These are phyloP conservation scores for Apiotrichum mycotoxinovorans DNA, from an alignment of 1,284 basidiomycete species.

Conservation along the genomic window DNA sequence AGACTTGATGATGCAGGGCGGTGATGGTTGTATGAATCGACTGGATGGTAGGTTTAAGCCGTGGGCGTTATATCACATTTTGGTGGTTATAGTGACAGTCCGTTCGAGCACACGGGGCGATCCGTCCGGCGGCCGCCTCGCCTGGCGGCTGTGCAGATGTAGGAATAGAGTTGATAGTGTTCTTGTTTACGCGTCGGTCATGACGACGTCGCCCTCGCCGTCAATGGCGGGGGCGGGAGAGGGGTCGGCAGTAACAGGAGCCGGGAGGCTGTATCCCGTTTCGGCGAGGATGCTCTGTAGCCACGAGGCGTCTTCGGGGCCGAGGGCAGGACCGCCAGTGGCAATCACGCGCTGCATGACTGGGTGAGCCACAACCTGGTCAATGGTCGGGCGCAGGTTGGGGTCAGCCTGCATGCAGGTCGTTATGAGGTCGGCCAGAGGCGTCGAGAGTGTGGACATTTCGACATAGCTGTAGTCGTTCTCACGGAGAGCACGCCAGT, in stretches of 20 bases:
- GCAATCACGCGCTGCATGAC: conserved; percentile 66
- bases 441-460: conserved; percentile 63
- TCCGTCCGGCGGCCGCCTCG: background rate
- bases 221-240: conserved; percentile 4
- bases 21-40: background rate
- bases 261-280: conserved; percentile 1
- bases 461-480: conserved; percentile 92
- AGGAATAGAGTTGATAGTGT: background rate
- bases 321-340: conserved; percentile 45
- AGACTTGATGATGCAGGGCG: background rate
- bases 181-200: conserved; percentile 10
- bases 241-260: background rate
- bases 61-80: background rate
- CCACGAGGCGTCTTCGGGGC: conserved; percentile 45
- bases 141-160: background rate
- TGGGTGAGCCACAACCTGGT: conserved; percentile 61
- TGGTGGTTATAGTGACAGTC: background rate
- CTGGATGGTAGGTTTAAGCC: background rate
- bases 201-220: conserved; percentile 20
- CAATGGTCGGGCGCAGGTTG: conserved; percentile 59
- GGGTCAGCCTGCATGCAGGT: conserved; percentile 76
- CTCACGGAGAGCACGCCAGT: conserved; percentile 88
- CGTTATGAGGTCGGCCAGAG: conserved; percentile 67
- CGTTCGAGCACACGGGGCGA: background rate
- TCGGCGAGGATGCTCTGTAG: conserved; percentile 42